A percentile compares a stretch with the other conserved stretches of the same genome.
phyloP scores from a whole-genome alignment of 768 basidiomycete species.

The Crepidotus variabilis region DNA sequence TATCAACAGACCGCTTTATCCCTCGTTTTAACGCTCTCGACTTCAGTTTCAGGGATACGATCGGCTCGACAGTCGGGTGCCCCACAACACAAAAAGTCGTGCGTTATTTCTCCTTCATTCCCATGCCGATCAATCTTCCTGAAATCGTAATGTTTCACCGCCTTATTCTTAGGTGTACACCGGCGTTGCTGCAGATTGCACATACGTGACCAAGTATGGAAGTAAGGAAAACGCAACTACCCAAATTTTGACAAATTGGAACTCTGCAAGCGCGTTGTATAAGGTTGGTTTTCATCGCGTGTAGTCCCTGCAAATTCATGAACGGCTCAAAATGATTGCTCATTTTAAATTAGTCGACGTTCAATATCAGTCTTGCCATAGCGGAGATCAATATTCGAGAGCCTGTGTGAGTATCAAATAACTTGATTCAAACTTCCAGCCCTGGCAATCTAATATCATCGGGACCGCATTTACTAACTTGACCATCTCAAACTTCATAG shows the following conservation, averaged over 20 bases:
- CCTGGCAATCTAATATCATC: neutral
- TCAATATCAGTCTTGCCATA: conserved; percentile 84
- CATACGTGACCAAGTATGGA: conserved; percentile 64
- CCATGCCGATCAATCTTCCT: conserved; percentile 2
- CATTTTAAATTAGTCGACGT: conserved; percentile 46
- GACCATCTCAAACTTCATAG: conserved; percentile 23
- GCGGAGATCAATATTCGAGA: conserved; percentile 71
- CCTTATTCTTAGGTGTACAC: conserved; percentile 50
- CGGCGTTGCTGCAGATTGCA: conserved; percentile 88
- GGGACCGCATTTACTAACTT: neutral
- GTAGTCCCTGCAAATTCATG: neutral
- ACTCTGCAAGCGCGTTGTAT: conserved; percentile 71
- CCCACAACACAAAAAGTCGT: conserved; percentile 69
- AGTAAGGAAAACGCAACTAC: conserved; percentile 61
- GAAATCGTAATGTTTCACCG: neutral
- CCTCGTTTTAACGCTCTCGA: conserved; percentile 1
- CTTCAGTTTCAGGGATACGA: conserved; percentile 60
- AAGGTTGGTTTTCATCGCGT: conserved; percentile 35
- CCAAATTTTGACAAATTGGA: conserved; percentile 77
- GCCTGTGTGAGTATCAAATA: conserved; percentile 29
- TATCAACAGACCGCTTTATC: conserved; percentile 5
- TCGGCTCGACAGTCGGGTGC: conserved; percentile 71
- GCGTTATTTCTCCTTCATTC: conserved; percentile 18
- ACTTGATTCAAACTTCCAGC: neutral
- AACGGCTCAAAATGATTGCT: neutral